A percentile compares a stretch with the other conserved stretches of the same genome.
Conservation (phyloP, 768 basidiomycete species). For the Collybiopsis luxurians region DNA sequence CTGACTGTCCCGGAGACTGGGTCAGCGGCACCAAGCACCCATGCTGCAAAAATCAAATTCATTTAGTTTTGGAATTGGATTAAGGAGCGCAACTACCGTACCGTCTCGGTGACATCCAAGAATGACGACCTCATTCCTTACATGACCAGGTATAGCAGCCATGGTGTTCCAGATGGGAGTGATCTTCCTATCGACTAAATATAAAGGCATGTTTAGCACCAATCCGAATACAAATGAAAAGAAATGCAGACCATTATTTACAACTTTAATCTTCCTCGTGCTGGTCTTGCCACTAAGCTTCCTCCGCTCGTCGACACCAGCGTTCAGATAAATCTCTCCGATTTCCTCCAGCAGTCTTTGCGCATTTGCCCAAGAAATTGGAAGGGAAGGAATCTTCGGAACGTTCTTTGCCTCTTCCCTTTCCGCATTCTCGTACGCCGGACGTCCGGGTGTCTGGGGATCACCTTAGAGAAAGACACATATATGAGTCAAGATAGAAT, state of each 20-base stretch:
- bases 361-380: conserved; percentile 67
- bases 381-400: conserved; percentile 58
- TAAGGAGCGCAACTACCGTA: conserved; percentile 9
- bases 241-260: conserved; percentile 48
- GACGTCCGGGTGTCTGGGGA: conserved; percentile 48
- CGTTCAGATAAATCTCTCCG: conserved; percentile 33
- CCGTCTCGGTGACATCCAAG: conserved; percentile 74
- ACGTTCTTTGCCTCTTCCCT: conserved; percentile 46
- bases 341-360: conserved; percentile 50
- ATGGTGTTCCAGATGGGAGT: conserved; percentile 74
- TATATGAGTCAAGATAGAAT: no score
- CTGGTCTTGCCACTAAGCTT: conserved; percentile 6
- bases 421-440: conserved; percentile 65
- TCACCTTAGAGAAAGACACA: no score
- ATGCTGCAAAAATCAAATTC: not conserved
- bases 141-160: conserved; percentile 61
- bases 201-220: not conserved
- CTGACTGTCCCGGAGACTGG: conserved; percentile 57
- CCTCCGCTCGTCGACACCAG: conserved; percentile 12
- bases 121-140: conserved; percentile 65
- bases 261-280: conserved; percentile 46
- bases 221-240: not conserved
- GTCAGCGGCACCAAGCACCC: conserved; percentile 55
- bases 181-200: conserved; percentile 35
- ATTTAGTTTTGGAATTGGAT: no score